Base-by-base conservation (phyloP, 352 stramenopile species). In the Achlya hypogyna region DNA sequence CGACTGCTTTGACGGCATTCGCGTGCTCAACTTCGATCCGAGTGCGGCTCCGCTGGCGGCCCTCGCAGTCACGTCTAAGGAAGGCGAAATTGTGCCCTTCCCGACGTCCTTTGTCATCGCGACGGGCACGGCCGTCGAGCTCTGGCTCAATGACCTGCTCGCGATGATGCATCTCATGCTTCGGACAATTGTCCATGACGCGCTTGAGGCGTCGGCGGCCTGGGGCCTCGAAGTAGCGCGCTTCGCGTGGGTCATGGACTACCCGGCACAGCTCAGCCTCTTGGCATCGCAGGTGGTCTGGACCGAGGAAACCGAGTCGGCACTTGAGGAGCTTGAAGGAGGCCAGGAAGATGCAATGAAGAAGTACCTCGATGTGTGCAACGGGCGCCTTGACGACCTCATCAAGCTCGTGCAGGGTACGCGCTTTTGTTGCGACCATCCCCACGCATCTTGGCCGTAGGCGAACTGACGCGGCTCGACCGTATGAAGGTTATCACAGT, bases 401-500 rank as follows among this genome's bases (percentile, higher is more conserved):
- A 98, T 98, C 53, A 88, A 95, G 64, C 78, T 98, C 5, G 95
- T 98, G 8, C 81, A 98, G 38, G 93, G 94, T 29, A 75, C 90
- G 56, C n/a, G n/a, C n/a, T n/a, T n/a, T n/a, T n/a, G n/a, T n/a
- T n/a, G n/a, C n/a, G n/a, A n/a, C n/a, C n/a, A n/a, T n/a, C n/a
- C n/a, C n/a, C n/a, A 53, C 12, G 4, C 4, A 56, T 66, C 9
- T 18, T 25, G 14, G 22, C 52, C 31, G 18, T 66, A 66, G 59
- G 59, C 18, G 59, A 84, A 1, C 63, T 93, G 10, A 72, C 69
- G 3, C 63, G 58, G 0, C 63, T 93, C 1, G 78, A 90, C 51
- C 87, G 95, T 1, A 88, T 89, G 34, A 98, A 98, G 72, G 95
- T 98, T 42, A 98, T 98, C 71, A 97, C 92, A n/a, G 76, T 98